These are phyloP conservation scores for Ascochyta fabae DNA, from an alignment of 2,329 filamentous ascomycete species.

Conservation along the genomic window DNA sequence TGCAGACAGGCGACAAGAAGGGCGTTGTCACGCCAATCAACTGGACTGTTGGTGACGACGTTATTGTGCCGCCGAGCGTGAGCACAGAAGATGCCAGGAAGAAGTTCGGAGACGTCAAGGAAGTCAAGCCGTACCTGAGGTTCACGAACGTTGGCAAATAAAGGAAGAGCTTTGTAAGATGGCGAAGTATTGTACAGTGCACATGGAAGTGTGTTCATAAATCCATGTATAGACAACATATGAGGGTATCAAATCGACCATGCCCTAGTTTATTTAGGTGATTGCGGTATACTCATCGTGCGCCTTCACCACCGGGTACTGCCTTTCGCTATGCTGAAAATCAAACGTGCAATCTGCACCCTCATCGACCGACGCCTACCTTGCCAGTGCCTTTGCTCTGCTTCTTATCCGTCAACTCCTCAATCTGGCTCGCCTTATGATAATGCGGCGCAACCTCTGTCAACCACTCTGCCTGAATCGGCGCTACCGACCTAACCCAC, in stretches of 20 bases:
- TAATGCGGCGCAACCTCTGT: constrained; percentile 92
- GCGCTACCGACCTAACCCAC: constrained; percentile 89
- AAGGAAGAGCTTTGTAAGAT: not conserved
- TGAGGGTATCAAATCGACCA: constrained; percentile 7
- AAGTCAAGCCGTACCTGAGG: constrained; percentile 72
- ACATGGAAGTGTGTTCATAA: not conserved
- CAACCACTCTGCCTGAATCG: constrained; percentile 83
- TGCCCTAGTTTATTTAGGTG: not conserved
- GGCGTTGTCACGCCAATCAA: constrained; percentile 88
- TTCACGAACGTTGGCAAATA: constrained; percentile 64
- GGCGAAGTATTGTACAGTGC: not conserved
- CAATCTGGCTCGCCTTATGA: constrained; percentile 89
- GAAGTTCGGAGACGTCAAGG: constrained; percentile 77
- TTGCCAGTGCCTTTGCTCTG: constrained; percentile 59
- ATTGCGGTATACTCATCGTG: not conserved
- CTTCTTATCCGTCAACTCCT: constrained; percentile 78
- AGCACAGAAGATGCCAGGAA: constrained; percentile 84
- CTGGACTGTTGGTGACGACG: constrained; percentile 87
- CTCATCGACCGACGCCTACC: constrained; percentile 5
- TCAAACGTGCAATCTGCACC: not conserved
- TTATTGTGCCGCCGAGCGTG: constrained; percentile 86
- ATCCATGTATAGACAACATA: not conserved
- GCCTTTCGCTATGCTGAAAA: constrained; percentile 9
- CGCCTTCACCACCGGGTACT: not conserved
- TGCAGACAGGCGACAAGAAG: constrained; percentile 80